Evolutionary conservation across 2,329 filamentous ascomycete species (phyloP).

Genomic region (Salinomyces thailandicus): DNA sequence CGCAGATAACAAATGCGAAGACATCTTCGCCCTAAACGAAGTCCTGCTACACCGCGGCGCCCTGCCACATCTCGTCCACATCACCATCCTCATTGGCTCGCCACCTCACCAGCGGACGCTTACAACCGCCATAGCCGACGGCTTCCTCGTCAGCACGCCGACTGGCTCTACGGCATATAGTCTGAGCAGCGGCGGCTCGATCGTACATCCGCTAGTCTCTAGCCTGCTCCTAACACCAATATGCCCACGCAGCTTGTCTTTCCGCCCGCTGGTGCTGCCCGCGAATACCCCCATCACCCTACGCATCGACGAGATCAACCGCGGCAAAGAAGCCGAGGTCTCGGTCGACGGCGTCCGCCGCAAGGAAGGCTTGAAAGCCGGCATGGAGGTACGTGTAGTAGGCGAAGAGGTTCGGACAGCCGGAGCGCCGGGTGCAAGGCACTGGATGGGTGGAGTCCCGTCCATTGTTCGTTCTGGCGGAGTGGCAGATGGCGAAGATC

Average conservation of each 20-base stretch:
- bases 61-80: conserved; percentile 79
- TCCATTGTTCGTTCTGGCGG: conserved; percentile 64
- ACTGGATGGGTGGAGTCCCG: conserved; percentile 71
- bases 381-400: conserved; percentile 71
- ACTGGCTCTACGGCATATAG: conserved; percentile 95
- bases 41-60: conserved; percentile 85
- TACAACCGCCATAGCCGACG: conserved; percentile 89
- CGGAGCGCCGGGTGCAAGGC: conserved; percentile 22
- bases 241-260: conserved; percentile 82
- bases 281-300: conserved; percentile 75
- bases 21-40: conserved; percentile 77
- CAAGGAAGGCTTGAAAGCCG: conserved; percentile 32
- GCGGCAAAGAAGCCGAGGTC: conserved; percentile 40
- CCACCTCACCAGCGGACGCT: conserved; percentile 57
- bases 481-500: conserved; percentile 56
- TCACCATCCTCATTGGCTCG: conserved; percentile 75
- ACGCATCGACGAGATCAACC: conserved; percentile 56
- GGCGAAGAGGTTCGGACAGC: conserved; percentile 61
- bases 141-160: conserved; percentile 86
- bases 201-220: conserved; percentile 86
- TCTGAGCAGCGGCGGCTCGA: conserved; percentile 82
- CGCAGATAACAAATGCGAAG: conserved; percentile 26
- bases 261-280: conserved; percentile 81
- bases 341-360: conserved; percentile 40
- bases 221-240: conserved; percentile 87